Evolutionary conservation across 1,284 basidiomycete species (phyloP), one percentile per base, ranked within the genome.

Genomic region (Heterobasidion irregulare): DNA sequence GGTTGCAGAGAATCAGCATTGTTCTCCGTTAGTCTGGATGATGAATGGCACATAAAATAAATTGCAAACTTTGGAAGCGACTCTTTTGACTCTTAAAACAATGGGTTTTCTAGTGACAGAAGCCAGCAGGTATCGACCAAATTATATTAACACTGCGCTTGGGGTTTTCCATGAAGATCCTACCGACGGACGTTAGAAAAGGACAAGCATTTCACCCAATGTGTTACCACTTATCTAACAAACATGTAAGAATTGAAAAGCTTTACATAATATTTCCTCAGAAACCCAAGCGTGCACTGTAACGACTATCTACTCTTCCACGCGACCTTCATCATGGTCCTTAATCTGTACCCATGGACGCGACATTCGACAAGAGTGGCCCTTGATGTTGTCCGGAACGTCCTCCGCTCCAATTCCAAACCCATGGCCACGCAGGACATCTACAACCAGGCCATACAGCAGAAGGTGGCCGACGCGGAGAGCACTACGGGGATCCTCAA

Each of bases 371-470:
- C 56, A 55, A 58, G 57, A 47, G 51, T 59, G 53, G 62, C 62
- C 35, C 62, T 62, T 19, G 53, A 53, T 8, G 51, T 67, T 43
- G 62, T 67, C 33, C 57, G 65, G 18, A 47, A 43, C 2, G 49
- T 67, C 50, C 50, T 67, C 32, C 38, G 43, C n/a, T 55, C 59
- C 6, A 53, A 59, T 26, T 44, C 58, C 19, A 54, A 41, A 35
- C 62, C 66, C 8, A 46, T 66, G 47, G 59, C 62, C 13, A 57
- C 60, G 26, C 60, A 62, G 41, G 74, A 79, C 52, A 62, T 82
- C 13, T 80, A 69, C 69, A 67, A 72, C 34, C 66, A 75, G 19
- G 69, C 72, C n/a, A 10, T 41, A n/a, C 38, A 41, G 1, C 53
- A 72, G 36, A 62, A 68, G 75, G 57, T 59, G 67, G 16, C 62